phyloP scores from a whole-genome alignment of 2,329 filamentous ascomycete genomes.

The Fusarium chuoi region DNA sequence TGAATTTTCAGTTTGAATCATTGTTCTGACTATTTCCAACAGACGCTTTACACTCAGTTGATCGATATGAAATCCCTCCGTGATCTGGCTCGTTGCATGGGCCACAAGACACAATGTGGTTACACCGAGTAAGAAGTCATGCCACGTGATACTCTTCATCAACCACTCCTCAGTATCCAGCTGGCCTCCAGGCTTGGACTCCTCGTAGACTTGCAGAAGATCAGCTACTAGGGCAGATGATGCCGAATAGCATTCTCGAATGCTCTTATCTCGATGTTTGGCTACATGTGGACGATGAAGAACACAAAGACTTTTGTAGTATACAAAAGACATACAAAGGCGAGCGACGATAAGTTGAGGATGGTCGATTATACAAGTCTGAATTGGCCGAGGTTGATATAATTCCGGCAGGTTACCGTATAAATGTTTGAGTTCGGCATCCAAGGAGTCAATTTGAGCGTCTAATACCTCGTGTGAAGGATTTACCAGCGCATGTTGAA shows the following conservation, averaged over 20 bases:
- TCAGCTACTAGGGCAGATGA: background rate
- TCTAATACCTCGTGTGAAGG: background rate
- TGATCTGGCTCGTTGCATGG: accelerated
- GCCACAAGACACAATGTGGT: background rate
- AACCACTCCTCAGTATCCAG: background rate
- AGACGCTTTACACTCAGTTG: background rate
- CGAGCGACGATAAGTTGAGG: background rate
- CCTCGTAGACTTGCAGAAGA: background rate
- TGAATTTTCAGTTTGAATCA: background rate
- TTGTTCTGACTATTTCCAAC: background rate
- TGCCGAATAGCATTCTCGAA: background rate
- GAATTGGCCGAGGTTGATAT: background rate
- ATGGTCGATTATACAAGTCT: background rate
- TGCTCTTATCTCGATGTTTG: background rate
- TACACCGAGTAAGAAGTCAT: background rate
- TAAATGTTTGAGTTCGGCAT: background rate
- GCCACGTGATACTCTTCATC: background rate
- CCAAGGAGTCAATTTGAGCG: background rate
- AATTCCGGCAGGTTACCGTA: background rate
- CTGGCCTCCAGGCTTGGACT: background rate
- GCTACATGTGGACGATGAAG: background rate
- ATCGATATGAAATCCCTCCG: background rate
- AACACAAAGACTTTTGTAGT: background rate
- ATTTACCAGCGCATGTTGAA: background rate
- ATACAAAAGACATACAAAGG: background rate